Evolutionary conservation across 2,329 filamentous ascomycete genomes (phyloP), one percentile per base, ranked within the genome.

Genomic region (Xylariales sp.): DNA sequence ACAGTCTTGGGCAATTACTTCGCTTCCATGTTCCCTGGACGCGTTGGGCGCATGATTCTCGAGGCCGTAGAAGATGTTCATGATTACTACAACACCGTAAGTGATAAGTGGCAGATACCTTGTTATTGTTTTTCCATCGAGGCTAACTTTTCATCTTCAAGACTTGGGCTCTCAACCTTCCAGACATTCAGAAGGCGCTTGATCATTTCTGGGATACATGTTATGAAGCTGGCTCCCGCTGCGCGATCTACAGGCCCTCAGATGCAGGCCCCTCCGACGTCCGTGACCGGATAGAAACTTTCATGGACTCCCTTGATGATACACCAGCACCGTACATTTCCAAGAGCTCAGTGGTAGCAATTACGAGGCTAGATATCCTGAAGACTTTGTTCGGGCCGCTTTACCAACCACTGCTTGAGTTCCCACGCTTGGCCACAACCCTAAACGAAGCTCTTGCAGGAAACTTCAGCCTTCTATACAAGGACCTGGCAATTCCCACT

Each of bases 1-100:
- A 68, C 63, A 0, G 53, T 63, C 6, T 52, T 70, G 4, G 66
- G 66, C 2, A 62, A 60, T n/a, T 65, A 60, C 1, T 69, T 70
- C 41, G 66, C 66, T 7, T 59, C 60, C 4, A 56, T 69, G 52
- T 67, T 59, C 39, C 67, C 67, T 0, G 56, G 57, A 1, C 53
- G 50, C 5, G 52, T 72, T 7, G 66, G 59, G 0, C 59, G 67
- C 12, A 50, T 73, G 37, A 54, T 70, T 4, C 51, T 69, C 2
- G 66, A 67, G 14, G 64, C 57, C 1, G 58, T 69, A 3, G 50
- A 45, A 13, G 55, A 69, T 39, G 44, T 53, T 1, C 44, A 61
- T 12, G 65, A 69, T 45, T 68, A 66, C 38, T 45, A 29, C 45
- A 47, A 5, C 23, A 28, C 27, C 13, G 49, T 63, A 46, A 45